Base-by-base conservation (phyloP, 1,284 basidiomycete genomes). In the Cerrena zonata region DNA sequence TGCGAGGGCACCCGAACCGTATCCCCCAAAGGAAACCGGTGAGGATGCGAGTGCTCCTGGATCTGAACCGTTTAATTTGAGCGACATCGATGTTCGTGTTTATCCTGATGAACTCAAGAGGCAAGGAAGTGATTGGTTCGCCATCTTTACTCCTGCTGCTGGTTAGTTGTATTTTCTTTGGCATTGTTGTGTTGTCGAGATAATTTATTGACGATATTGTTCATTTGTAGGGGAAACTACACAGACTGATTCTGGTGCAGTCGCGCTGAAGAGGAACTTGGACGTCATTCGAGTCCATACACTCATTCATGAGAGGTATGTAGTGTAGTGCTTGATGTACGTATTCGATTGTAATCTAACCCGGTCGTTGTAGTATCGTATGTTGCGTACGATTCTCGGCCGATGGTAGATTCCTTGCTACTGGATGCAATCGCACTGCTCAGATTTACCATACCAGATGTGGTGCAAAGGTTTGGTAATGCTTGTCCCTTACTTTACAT, bases 51-150 rank as follows among this genome's bases (percentile, higher is more conserved):
- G 41, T 42, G 41, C 40, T 30, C 40, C 40, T 12, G 38, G 23
- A 11, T 18, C 26, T 23, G 50, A 52, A 15, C 52, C 62, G 5
- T 7, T 34, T 7, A 62, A 65, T 47, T 49, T 66, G 39, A 24
- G 41, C 5, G 59, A 57, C 41, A 38, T 79, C 46, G 78, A 80
- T 54, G 73, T 69, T 23, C 66, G 69, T 52, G 68, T 65, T 37
- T 70, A 78, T 3, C 75, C 79, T 0, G 65, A 77, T 1, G 78
- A 83, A 52, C 58, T 75, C 48, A 82, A 81, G 67, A 91, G 89
- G 68, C 89, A 94, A 65, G 94, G 93, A 0, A 73, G 75, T 34
- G 96, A 98, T 68, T 99, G 95, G 95, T 89, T 94, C 62, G 93
- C 91, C 18, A 80, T 96, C 48, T 97, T 93, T 76, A 96, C 93